phyloP scores from a whole-genome alignment of 2,329 filamentous ascomycete species.

The Aspergillus intermedius region DNA sequence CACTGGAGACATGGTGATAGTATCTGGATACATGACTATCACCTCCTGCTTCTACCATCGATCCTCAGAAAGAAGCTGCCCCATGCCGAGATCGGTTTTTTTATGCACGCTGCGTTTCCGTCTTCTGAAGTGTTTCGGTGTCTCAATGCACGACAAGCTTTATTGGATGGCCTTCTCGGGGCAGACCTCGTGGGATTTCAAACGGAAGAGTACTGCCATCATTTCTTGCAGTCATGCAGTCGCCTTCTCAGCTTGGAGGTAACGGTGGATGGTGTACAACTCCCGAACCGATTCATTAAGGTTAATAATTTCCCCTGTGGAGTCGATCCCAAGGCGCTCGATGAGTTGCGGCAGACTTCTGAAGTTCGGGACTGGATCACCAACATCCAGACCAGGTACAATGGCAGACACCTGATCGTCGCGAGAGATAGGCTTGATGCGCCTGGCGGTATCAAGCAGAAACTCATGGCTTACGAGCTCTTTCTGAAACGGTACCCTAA shows the following conservation, averaged over 20 bases:
- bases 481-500: slow-evolving; percentile 88
- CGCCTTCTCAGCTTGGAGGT: slow-evolving; percentile 79
- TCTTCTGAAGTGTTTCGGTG: slow-evolving; percentile 95
- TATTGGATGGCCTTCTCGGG: slow-evolving; percentile 87
- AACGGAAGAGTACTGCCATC: slow-evolving; percentile 83
- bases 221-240: slow-evolving; percentile 93
- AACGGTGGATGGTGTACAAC: slow-evolving; percentile 73
- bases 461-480: slow-evolving; percentile 80
- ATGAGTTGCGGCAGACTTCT: slow-evolving; percentile 59
- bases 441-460: slow-evolving; percentile 84
- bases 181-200: slow-evolving; percentile 92
- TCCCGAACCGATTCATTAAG: slow-evolving; percentile 84
- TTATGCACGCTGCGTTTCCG: slow-evolving; percentile 89
- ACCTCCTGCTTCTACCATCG: slow-evolving; percentile 76
- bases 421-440: slow-evolving; percentile 89
- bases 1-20: slow-evolving; percentile 91
- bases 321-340: slow-evolving; percentile 70
- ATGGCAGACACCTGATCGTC: slow-evolving; percentile 81
- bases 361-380: slow-evolving; percentile 72
- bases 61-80: slow-evolving; percentile 83
- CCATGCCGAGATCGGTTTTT: slow-evolving; percentile 93
- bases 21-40: slow-evolving; percentile 95
- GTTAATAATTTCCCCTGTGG: slow-evolving; percentile 77
- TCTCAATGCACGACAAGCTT: slow-evolving; percentile 74
- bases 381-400: slow-evolving; percentile 72